Base-by-base conservation (phyloP, 2,329 filamentous ascomycete genomes). In the Laburnicola sp. region DNA sequence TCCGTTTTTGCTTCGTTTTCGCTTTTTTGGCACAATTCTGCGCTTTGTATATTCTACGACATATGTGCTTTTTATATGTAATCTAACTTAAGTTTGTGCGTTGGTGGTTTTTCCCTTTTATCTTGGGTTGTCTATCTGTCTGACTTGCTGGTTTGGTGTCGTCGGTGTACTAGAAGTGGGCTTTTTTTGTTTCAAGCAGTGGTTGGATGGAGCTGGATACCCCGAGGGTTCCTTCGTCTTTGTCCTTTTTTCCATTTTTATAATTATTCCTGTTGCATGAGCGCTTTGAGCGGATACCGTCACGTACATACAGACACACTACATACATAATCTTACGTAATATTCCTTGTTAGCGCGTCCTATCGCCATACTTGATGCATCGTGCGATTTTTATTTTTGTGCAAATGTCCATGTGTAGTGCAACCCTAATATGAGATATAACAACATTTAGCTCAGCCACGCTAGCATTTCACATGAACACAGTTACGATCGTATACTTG, bases 161-260 rank as follows among this genome's bases (percentile, higher is more conserved):
- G 16, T 16, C 16, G 16, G 16, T 16, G 16, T 16, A 16, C 16
- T 16, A 16, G 16, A 16, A 16, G 16, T 16, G 16, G 37, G 34
- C 45, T 31, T 31, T 32, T 10, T 44, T 37, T 30, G 32, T 46
- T 41, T 47, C 16, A 16, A 16, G 16, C 16, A 16, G 16, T 16
- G 36, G 51, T 56, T 42, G 50, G 48, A 54, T 57, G 50, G 50
- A 57, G 52, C 56, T 58, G 57, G 56, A 65, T 65, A 64, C 60
- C 62, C 60, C 46, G 31, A 37, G 32, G 37, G 45, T 48, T 51
- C 49, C n/a, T 23, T 45, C 50, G n/a, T 27, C 43, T 50, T 30
- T 37, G 21, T 41, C 32, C 22, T 44, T 37, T 52, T 38, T 34
- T 6, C 31, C 37, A 11, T 44, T 31, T 46, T 50, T n/a, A 39